Evolutionary conservation across 768 basidiomycete species (phyloP).

Genomic region (Hericium alpestre): DNA sequence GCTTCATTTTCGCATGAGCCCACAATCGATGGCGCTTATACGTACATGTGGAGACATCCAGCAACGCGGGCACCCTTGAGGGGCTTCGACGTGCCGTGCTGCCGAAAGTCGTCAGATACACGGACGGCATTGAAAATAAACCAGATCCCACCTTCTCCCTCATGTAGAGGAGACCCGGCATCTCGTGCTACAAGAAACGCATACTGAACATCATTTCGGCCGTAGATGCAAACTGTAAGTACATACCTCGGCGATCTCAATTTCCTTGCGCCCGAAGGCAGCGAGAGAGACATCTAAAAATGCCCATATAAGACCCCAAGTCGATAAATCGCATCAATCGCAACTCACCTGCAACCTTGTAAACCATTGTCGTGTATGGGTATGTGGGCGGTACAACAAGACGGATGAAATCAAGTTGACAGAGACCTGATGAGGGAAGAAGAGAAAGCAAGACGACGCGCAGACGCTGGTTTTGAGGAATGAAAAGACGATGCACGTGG

Average conservation of each 20-base stretch:
- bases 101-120: constrained; percentile 11
- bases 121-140: constrained; percentile 1
- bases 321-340: not conserved
- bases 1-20: not conserved
- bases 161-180: constrained; percentile 94
- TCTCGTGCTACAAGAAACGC: constrained; percentile 55
- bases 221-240: constrained; percentile 8
- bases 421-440: not conserved
- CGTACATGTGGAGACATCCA: constrained; percentile 95
- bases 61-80: constrained; percentile 92
- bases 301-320: constrained; percentile 5
- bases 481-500: not conserved
- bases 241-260: constrained; percentile 92
- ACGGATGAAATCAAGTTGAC: not conserved
- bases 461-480: not conserved
- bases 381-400: no score
- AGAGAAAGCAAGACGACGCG: not conserved
- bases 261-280: constrained; percentile 99
- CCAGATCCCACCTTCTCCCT: constrained; percentile 57
- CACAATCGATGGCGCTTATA: not conserved
- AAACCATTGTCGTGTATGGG: constrained; percentile 43
- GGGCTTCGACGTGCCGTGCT: constrained; percentile 77
- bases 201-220: constrained; percentile 1
- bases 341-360: constrained; percentile 77
- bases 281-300: constrained; percentile 83